phyloP scores from a whole-genome alignment of 108 stramenopile genomes.

The Schizochytrium sp. region DNA sequence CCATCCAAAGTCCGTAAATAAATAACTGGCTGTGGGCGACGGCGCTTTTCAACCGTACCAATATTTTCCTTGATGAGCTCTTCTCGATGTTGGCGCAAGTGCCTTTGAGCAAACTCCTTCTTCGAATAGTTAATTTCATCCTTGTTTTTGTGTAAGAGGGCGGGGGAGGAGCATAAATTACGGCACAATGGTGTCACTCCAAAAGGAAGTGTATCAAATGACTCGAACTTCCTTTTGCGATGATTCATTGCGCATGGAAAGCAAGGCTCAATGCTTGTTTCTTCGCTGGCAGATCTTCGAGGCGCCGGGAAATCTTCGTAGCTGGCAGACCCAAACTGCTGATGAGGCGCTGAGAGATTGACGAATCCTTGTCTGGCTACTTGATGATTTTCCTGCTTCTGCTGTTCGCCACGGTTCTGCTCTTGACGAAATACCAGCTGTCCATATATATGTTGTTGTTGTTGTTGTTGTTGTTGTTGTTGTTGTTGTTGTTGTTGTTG shows the following conservation, averaged over 20 bases:
- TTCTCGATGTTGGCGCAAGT: neutral
- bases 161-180: neutral
- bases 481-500: too few species aligned
- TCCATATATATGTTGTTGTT: too few species aligned
- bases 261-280: conserved; percentile 7
- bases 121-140: neutral
- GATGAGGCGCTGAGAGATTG: neutral
- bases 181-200: neutral
- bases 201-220: neutral
- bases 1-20: neutral
- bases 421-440: too few species aligned
- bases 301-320: neutral
- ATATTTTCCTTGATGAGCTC: neutral
- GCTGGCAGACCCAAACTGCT: neutral
- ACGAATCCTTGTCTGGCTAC: neutral
- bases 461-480: too few species aligned
- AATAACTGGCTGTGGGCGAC: conserved; percentile 2
- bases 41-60: conserved; percentile 16
- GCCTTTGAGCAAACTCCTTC: conserved; percentile 3
- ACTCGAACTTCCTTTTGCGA: conserved; percentile 23
- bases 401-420: too few species aligned
- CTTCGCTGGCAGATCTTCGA: neutral
- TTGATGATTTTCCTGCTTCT: too few species aligned
- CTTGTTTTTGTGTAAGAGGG: neutral
- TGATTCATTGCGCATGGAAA: neutral